Conservation (phyloP, 2,329 filamentous ascomycete genomes). For the Rhytidhysteron rufulum region DNA sequence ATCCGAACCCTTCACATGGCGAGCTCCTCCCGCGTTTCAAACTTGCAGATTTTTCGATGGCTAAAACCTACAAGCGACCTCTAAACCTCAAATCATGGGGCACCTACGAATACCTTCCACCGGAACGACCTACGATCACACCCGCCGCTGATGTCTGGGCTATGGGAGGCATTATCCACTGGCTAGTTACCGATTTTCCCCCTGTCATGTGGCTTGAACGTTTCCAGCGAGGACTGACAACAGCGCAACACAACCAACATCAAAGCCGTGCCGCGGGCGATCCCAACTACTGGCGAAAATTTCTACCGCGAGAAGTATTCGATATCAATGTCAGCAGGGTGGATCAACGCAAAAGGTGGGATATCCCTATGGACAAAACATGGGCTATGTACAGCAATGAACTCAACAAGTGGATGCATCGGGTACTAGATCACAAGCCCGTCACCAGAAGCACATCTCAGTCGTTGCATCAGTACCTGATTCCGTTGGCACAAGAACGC, state of each 20-base stretch:
- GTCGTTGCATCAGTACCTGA: too few species aligned
- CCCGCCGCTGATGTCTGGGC: not conserved
- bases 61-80: not conserved
- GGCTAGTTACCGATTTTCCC: not conserved
- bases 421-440: too few species aligned
- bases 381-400: not conserved
- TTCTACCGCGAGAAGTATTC: not conserved
- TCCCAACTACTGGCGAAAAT: not conserved
- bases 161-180: not conserved
- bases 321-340: not conserved
- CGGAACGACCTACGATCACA: not conserved
- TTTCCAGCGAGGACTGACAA: not conserved
- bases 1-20: not conserved
- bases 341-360: not conserved
- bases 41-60: not conserved
- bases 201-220: not conserved
- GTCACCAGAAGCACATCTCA: too few species aligned
- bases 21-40: not conserved
- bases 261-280: not conserved
- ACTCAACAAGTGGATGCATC: not conserved
- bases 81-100: not conserved
- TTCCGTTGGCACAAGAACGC: too few species aligned
- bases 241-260: not conserved
- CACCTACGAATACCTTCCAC: not conserved
- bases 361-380: too few species aligned